A percentile compares a stretch with the other conserved stretches of the same genome.
Evolutionary conservation across 495 filamentous ascomycete genomes (phyloP).

Genomic region (Aspergillus egyptiacus): DNA sequence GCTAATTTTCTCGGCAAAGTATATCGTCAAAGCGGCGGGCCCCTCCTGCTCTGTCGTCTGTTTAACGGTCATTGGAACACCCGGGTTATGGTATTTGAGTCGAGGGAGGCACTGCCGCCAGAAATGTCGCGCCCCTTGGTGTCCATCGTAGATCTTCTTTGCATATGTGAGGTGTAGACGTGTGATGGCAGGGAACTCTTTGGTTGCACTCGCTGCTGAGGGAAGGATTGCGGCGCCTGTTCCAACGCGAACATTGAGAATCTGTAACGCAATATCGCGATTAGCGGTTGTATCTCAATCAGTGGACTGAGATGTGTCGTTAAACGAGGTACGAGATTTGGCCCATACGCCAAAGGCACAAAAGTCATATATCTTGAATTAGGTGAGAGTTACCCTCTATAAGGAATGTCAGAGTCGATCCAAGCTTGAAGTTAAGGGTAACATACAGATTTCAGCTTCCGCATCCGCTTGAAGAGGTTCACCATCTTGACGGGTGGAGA

Average conservation of each 20-base stretch:
- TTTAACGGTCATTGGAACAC: slow-evolving; percentile 72
- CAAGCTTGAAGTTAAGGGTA: background rate
- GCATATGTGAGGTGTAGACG: slow-evolving; percentile 81
- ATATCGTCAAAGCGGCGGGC: slow-evolving; percentile 68
- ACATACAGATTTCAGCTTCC: slow-evolving; percentile 71
- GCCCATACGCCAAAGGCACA: background rate
- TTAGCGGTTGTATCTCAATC: background rate
- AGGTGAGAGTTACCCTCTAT: slow-evolving; percentile 28
- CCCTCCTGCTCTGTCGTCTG: slow-evolving; percentile 50
- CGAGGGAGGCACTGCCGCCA: slow-evolving; percentile 77
- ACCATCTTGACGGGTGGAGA: slow-evolving; percentile 54
- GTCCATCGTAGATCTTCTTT: slow-evolving; percentile 47
- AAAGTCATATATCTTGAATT: too few relatives aligned
- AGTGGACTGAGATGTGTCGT: background rate
- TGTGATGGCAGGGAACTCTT: slow-evolving; percentile 58
- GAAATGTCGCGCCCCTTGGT: slow-evolving; percentile 84
- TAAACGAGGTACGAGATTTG: background rate
- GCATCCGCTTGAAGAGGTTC: slow-evolving; percentile 69
- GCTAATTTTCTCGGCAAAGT: slow-evolving; percentile 49
- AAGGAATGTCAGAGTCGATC: slow-evolving; percentile 8
- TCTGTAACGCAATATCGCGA: slow-evolving; percentile 38
- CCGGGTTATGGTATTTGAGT: slow-evolving; percentile 91
- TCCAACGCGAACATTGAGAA: slow-evolving; percentile 66
- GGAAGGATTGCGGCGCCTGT: slow-evolving; percentile 78
- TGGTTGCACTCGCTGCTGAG: slow-evolving; percentile 33